Base-by-base conservation (phyloP, 1,139 yeast species). In the Geotrichum carabidarum region DNA sequence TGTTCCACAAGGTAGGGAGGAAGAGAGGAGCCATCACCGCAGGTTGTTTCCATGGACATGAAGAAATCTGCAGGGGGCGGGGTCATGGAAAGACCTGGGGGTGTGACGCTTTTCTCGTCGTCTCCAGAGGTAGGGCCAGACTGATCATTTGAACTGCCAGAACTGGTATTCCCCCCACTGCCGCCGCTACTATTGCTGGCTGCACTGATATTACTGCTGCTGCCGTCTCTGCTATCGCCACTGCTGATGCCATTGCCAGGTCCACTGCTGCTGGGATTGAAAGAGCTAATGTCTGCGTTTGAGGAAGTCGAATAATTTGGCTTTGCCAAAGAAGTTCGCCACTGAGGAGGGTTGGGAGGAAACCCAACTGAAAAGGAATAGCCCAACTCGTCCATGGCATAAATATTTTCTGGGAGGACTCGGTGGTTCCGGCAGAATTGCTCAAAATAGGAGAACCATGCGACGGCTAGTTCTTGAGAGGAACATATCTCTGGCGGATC, bases 361-460 rank as follows among this genome's bases (percentile, higher is more conserved):
- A 36, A 44, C 15, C 55, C 54, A 1, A 44, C 53, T 4, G 53
- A 43, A 40, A 34, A 46, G 9, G 45, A 37, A 35, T 43, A 55
- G 0, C 56, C 58, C 38, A 49, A 35, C 22, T 55, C 58, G 32
- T 55, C 58, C 41, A 55, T 41, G 42, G 54, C 47, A 36, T 55
- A 55, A 18, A 50, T 55, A 43, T 55, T 55, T n/a, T 44, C 50
- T 1, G 54, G 50, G 5, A 40, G 32, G n/a, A 55, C 53, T 8
- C 48, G 41, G 17, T 48, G 41, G 17, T 32, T 42, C n/a, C 50
- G 35, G 47, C 55, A 55, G 1, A 55, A 9, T 3, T 48, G 51
- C 34, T 46, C 48, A 47, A 55, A 52, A 35, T 51, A 43, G 4
- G 18, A 36, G 32, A 52, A 52, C 58, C 58, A 55, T 18, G 53